Evolutionary conservation across 2,329 filamentous ascomycete genomes (phyloP).

Genomic region (Aulographum hederae): DNA sequence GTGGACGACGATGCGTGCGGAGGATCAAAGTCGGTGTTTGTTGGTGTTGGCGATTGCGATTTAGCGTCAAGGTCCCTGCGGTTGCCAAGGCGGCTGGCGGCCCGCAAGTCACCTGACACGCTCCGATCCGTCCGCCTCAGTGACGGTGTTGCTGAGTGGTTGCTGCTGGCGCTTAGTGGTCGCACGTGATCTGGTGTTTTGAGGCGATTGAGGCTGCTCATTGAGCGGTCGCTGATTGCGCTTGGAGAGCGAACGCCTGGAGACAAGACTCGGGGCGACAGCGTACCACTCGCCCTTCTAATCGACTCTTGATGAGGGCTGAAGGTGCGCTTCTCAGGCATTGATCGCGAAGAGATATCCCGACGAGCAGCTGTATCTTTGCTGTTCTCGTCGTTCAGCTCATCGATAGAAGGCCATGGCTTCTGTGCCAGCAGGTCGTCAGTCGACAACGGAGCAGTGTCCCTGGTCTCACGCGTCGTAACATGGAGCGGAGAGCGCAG

Average conservation of each 20-base stretch:
- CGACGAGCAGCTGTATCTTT: too few species aligned
- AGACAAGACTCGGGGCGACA: constrained; percentile 11
- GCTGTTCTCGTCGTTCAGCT: constrained; percentile 29
- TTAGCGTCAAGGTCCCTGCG: constrained; percentile 21
- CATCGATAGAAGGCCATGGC: constrained; percentile 23
- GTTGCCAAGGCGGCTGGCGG: constrained; percentile 42
- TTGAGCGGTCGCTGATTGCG: constrained; percentile 24
- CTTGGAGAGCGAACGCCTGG: constrained; percentile 20
- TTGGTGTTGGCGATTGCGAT: too few species aligned
- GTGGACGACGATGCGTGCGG: neutral
- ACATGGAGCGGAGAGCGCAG: neutral
- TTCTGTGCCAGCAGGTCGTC: constrained; percentile 18
- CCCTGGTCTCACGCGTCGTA: constrained; percentile 4
- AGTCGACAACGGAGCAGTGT: constrained; percentile 9
- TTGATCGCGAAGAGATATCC: too few species aligned
- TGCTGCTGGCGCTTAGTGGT: constrained; percentile 17
- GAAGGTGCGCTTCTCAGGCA: too few species aligned
- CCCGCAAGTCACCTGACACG: constrained; percentile 60
- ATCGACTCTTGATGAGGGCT: too few species aligned
- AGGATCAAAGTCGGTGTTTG: too few species aligned
- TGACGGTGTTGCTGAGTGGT: constrained; percentile 41
- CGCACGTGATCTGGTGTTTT: constrained; percentile 18
- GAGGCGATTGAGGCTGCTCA: neutral
- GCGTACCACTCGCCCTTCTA: too few species aligned
- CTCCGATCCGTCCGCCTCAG: constrained; percentile 50